A percentile compares a stretch with the other conserved stretches of the same genome.
These are phyloP conservation scores for Diatrype stigma DNA, from an alignment of 2,329 filamentous ascomycete species.

Conservation along the genomic window DNA sequence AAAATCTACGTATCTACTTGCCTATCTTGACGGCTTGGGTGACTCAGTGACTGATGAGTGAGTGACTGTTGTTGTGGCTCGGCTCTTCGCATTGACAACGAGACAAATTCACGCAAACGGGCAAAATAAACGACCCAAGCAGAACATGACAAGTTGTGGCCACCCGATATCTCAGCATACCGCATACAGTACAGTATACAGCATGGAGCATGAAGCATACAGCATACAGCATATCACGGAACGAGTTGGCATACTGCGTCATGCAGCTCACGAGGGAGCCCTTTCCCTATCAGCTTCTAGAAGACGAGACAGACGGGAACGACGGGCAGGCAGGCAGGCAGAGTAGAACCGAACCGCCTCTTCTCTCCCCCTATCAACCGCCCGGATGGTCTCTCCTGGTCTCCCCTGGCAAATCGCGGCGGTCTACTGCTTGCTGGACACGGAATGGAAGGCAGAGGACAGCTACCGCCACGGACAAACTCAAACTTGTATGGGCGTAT, in stretches of 20 bases:
- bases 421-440: background rate
- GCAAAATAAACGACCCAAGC: constrained; percentile 14
- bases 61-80: constrained; percentile 2
- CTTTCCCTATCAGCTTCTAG: background rate
- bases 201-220: background rate
- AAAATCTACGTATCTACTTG: background rate
- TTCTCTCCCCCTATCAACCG: background rate
- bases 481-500: background rate
- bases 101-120: constrained; percentile 14
- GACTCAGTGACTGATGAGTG: background rate
- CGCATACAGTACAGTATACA: background rate
- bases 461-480: background rate
- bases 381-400: no score
- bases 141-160: constrained; percentile 12
- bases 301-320: no score
- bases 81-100: constrained; percentile 16
- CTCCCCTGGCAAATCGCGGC: no score
- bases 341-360: background rate
- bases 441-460: background rate
- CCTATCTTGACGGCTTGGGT: background rate
- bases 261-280: background rate
- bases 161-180: background rate
- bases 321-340: background rate
- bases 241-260: background rate
- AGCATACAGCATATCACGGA: background rate